A percentile compares a stretch with the other conserved stretches of the same genome.
Evolutionary conservation across 2,329 filamentous ascomycete species (phyloP).

Genomic region (Thermomyces lanuginosus): DNA sequence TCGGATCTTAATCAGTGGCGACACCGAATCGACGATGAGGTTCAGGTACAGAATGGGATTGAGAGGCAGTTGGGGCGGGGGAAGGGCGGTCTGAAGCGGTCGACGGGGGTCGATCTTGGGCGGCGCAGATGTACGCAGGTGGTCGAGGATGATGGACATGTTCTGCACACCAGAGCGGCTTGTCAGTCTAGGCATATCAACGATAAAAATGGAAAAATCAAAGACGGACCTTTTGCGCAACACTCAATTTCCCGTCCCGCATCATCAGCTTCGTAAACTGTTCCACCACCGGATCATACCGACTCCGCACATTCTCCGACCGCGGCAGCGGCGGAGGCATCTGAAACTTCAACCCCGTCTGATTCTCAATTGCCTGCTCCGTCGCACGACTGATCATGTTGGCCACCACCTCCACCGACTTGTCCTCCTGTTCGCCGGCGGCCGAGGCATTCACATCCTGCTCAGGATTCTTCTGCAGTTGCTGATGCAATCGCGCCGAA

Average conservation of each 20-base stretch:
- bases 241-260: constrained; percentile 74
- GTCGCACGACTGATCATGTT: constrained; percentile 22
- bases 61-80: constrained; percentile 63
- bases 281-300: constrained; percentile 70
- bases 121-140: constrained; percentile 68
- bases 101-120: constrained; percentile 57
- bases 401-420: constrained; percentile 18
- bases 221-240: constrained; percentile 60
- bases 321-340: constrained; percentile 52
- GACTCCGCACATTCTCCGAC: constrained; percentile 51
- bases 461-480: constrained; percentile 13
- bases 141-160: constrained; percentile 65
- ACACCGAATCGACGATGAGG: constrained; percentile 80
- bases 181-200: not conserved
- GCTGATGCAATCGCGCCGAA: constrained; percentile 24
- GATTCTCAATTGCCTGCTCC: constrained; percentile 18
- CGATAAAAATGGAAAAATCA: not conserved
- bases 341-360: constrained; percentile 58
- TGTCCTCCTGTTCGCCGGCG: constrained; percentile 10
- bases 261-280: constrained; percentile 87
- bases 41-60: constrained; percentile 83
- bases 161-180: constrained; percentile 41
- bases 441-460: constrained; percentile 3
- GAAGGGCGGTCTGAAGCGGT: constrained; percentile 49
- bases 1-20: constrained; percentile 68